phyloP scores from a whole-genome alignment of 495 filamentous ascomycete genomes.

The Penicillium macrosclerotiorum region DNA sequence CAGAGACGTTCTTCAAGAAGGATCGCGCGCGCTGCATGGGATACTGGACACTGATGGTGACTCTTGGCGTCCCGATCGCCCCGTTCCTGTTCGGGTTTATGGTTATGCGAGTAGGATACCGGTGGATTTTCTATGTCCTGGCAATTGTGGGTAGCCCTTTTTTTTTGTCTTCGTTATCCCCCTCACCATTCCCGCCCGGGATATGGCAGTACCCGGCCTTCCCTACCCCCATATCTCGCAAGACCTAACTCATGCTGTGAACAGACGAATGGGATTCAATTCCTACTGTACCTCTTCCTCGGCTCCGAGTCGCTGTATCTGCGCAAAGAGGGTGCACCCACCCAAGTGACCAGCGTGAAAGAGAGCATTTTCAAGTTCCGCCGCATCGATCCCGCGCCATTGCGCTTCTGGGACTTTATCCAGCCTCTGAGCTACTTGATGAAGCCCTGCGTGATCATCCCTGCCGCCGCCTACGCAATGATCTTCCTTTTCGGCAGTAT shows the following conservation, averaged over 20 bases:
- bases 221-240: too few relatives aligned
- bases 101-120: slow-evolving; percentile 40
- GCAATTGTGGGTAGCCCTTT: slow-evolving; percentile 32
- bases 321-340: slow-evolving; percentile 9
- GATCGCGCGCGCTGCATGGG: slow-evolving; percentile 48
- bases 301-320: slow-evolving; percentile 56
- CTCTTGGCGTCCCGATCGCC: slow-evolving; percentile 42
- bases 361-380: slow-evolving; percentile 41
- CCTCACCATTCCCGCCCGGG: too few relatives aligned
- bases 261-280: slow-evolving; percentile 53
- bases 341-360: slow-evolving; percentile 9
- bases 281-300: slow-evolving; percentile 52
- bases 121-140: slow-evolving; percentile 44
- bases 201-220: too few relatives aligned
- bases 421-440: slow-evolving; percentile 39
- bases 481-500: slow-evolving; percentile 51
- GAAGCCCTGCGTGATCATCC: slow-evolving; percentile 43
- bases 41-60: slow-evolving; percentile 42
- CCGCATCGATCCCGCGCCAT: slow-evolving; percentile 48
- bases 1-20: slow-evolving; percentile 45
- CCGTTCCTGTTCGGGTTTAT: slow-evolving; percentile 52
- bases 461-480: slow-evolving; percentile 51
- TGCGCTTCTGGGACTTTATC: slow-evolving; percentile 46
- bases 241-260: background rate
- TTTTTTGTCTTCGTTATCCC: background rate